Base-by-base conservation (phyloP, 2,329 filamentous ascomycete genomes). In the Aspergillus sp. region DNA sequence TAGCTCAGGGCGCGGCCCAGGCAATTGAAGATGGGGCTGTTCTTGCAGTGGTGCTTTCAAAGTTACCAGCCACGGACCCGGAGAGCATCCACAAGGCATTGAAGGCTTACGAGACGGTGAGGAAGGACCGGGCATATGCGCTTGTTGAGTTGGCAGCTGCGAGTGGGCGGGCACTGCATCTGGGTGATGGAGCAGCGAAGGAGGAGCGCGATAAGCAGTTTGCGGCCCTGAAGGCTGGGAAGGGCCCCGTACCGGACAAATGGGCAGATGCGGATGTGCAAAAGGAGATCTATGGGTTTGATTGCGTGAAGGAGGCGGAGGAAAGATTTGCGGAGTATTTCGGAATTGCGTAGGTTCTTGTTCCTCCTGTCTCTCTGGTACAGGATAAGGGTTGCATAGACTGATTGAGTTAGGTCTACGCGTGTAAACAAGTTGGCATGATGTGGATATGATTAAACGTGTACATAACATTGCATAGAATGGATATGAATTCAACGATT, bases 181-280 rank as follows among this genome's bases (percentile, higher is more conserved):
- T 86, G 20, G 83, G 83, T 2, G 80, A 83, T 5, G 84, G 84
- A 5, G 80, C 79, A 39, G 84, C 82, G 7, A 84, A 86, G 73
- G 81, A 83, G 64, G 81, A 85, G 69, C 73, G 83, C 4, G 83
- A 86, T 62, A 80, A 76, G 68, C 75, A 80, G 51, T 86, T 86
- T 69, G 80, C 79, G 54, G 80, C 81, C 53, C 77, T 83, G 60
- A 79, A 77, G 61, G 68, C 76, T 64, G 75, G 74, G 54, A 81
- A 79, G 67, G 79, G 79, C 2, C 79, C 77, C 19, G 74, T 75
- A 8, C 75, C 75, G 9, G 86, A 89, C 73, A 89, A 88, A 75
- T 89, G 87, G 87, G 85, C 85, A 3, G 87, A 87, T 70, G 85
- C 86, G 9, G 86, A 89, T 66, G 84, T 89, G 42, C 86, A 89